phyloP scores from a whole-genome alignment of 202 grass and related monocot genomes.

The Setaria viridis region DNA sequence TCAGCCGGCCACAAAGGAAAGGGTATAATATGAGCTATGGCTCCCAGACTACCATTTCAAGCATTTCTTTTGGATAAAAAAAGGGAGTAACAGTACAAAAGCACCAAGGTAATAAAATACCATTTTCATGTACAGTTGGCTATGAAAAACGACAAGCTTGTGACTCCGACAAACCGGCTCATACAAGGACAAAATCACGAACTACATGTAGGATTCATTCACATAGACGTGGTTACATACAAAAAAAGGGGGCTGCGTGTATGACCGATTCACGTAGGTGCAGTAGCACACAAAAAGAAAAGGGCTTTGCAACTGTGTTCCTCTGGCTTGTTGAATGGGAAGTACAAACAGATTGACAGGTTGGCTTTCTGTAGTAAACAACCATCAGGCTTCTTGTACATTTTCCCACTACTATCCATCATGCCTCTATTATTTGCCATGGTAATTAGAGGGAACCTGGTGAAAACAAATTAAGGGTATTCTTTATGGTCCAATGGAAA shows the following conservation, averaged over 20 bases:
- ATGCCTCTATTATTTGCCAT: neutral
- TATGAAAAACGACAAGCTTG: neutral
- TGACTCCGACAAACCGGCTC: too few relatives aligned
- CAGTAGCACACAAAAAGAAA: neutral
- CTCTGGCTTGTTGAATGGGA: neutral
- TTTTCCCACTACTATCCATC: neutral
- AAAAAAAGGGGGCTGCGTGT: neutral
- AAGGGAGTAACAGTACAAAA: neutral
- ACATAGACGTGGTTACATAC: neutral
- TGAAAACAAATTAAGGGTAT: slow-evolving; percentile 12
- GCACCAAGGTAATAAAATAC: neutral
- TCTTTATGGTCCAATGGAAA: slow-evolving; percentile 1
- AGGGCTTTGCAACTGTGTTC: neutral
- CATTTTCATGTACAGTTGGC: neutral
- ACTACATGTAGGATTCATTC: neutral
- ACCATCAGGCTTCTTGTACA: neutral
- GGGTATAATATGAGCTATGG: neutral
- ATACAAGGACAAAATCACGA: neutral
- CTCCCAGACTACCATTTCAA: neutral
- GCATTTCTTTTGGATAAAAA: neutral
- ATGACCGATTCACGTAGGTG: neutral
- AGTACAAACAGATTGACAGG: neutral
- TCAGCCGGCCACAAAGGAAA: neutral
- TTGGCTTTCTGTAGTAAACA: neutral
- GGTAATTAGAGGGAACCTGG: slow-evolving; percentile 8